Evolutionary conservation across 2,329 filamentous ascomycete species (phyloP).

Genomic region (Lasiodiplodia sp.): DNA sequence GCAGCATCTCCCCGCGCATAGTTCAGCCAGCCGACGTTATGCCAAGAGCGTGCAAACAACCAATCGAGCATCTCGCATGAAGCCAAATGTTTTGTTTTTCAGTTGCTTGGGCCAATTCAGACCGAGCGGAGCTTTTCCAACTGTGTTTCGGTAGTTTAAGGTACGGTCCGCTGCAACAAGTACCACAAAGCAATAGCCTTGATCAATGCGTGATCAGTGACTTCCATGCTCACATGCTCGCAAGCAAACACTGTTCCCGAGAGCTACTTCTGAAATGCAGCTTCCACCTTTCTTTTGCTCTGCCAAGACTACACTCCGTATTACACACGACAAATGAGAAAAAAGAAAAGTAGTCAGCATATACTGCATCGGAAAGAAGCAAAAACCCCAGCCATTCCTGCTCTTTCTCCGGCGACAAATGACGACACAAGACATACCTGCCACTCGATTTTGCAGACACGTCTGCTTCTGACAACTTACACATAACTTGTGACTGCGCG

Average conservation of each 20-base stretch:
- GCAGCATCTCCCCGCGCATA: not conserved
- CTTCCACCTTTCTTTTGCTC: slow-evolving; percentile 4
- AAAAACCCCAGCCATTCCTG: not conserved
- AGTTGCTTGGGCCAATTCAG: not conserved
- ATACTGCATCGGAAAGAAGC: not conserved
- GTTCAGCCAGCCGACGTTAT: not conserved
- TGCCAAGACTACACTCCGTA: not conserved
- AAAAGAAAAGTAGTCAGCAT: slow-evolving; percentile 1
- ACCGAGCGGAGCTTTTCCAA: not conserved
- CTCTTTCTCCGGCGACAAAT: not conserved
- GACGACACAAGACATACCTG: not conserved
- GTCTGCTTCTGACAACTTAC: slow-evolving; percentile 11
- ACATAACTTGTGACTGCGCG: slow-evolving; percentile 12
- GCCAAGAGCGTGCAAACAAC: slow-evolving; percentile 6
- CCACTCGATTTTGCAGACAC: not conserved
- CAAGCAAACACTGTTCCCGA: not conserved
- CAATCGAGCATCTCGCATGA: not conserved
- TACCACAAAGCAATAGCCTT: slow-evolving; percentile 17
- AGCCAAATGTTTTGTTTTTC: not conserved
- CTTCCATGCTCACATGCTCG: not conserved
- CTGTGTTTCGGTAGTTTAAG: not conserved
- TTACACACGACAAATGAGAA: not conserved
- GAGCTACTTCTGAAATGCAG: not conserved
- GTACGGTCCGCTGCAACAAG: not conserved
- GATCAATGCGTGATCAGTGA: not conserved